A percentile compares a stretch with the other conserved stretches of the same genome.
phyloP scores from a whole-genome alignment of 2,329 filamentous ascomycete genomes.

The Trichoderma polysporum region DNA sequence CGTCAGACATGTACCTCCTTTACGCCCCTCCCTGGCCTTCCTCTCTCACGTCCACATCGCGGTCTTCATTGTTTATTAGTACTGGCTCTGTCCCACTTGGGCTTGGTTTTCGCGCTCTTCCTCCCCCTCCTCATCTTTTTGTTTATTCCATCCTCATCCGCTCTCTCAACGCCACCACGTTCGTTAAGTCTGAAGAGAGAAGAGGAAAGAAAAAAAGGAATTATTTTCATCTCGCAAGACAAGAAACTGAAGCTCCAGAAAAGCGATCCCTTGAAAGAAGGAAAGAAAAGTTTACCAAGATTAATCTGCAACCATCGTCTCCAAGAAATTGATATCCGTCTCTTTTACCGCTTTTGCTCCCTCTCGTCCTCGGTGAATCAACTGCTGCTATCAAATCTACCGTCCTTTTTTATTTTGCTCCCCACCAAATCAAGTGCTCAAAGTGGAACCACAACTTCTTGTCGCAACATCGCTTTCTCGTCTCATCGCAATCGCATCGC shows the following conservation, averaged over 20 bases:
- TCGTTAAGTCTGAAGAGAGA: neutral
- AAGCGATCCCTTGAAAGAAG: no score
- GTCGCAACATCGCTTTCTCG: neutral
- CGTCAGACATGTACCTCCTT: neutral
- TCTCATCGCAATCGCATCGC: neutral
- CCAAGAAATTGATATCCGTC: conserved; percentile 7
- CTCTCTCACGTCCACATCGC: conserved; percentile 9
- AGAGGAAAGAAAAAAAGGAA: neutral
- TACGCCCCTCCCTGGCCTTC: conserved; percentile 1
- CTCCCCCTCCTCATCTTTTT: conserved; percentile 14
- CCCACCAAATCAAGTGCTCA: neutral
- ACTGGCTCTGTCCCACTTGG: conserved; percentile 14
- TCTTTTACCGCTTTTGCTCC: conserved; percentile 7
- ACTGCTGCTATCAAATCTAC: neutral
- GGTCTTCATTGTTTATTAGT: conserved; percentile 16
- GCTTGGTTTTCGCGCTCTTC: conserved; percentile 2
- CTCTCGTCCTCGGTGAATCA: conserved; percentile 12
- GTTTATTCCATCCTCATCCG: neutral
- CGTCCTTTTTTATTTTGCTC: neutral
- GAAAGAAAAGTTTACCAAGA: neutral
- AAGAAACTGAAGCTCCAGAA: no score
- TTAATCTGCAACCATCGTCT: neutral
- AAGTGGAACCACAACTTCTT: neutral
- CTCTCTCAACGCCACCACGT: neutral
- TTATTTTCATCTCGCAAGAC: neutral